These are phyloP conservation scores for Auricularia sp. DNA, from an alignment of 768 basidiomycete genomes.

Conservation along the genomic window DNA sequence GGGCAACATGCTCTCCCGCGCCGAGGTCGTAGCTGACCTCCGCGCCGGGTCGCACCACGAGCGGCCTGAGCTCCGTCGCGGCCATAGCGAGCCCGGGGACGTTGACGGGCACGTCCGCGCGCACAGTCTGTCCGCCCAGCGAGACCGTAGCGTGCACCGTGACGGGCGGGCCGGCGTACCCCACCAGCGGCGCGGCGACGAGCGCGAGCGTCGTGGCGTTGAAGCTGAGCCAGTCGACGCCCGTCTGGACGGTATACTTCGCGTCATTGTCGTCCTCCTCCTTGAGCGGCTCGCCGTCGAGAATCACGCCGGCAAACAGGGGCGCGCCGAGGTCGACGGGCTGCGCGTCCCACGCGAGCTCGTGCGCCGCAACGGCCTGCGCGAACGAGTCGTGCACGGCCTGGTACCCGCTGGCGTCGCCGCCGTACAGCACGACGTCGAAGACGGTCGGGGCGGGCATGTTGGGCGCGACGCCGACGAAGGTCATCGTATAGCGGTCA, in stretches of 20 bases:
- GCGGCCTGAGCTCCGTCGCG: constrained; percentile 42
- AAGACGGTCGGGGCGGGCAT: constrained; percentile 33
- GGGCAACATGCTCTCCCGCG: neutral
- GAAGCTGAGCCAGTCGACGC: constrained; percentile 49
- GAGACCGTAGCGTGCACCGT: constrained; percentile 29
- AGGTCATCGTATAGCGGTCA: constrained; percentile 56
- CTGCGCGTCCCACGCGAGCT: constrained; percentile 17
- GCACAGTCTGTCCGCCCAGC: constrained; percentile 54
- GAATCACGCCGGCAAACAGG: constrained; percentile 30
- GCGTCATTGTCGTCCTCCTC: no score
- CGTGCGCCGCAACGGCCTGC: constrained; percentile 57
- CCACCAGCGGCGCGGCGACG: constrained; percentile 51
- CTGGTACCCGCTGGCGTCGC: constrained; percentile 65
- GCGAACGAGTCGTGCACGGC: constrained; percentile 51
- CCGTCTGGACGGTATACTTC: constrained; percentile 44
- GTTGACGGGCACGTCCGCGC: constrained; percentile 53
- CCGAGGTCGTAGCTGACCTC: constrained; percentile 42
- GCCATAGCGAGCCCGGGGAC: constrained; percentile 69
- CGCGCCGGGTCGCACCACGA: constrained; percentile 43
- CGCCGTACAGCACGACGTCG: constrained; percentile 52
- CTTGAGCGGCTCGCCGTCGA: no score
- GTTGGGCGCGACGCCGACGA: constrained; percentile 67
- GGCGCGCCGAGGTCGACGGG: constrained; percentile 34
- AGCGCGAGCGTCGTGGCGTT: constrained; percentile 47
- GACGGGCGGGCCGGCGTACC: no score